Evolutionary conservation across 805 yeast genomes (phyloP), one percentile per base, ranked within the genome.

Genomic region (Candida ortonii): DNA sequence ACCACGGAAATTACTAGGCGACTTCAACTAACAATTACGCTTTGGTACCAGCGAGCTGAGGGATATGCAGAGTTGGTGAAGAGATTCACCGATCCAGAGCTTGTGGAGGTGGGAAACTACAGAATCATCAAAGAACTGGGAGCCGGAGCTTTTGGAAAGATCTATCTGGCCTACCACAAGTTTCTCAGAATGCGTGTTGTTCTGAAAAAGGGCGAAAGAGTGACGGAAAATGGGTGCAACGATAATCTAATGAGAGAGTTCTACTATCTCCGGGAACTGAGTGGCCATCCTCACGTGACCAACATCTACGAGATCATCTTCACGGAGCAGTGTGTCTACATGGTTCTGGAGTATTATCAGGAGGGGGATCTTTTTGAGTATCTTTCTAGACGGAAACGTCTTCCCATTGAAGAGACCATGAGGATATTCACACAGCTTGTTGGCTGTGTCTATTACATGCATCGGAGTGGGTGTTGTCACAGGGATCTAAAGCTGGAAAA

Each of bases 101-200:
- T 79, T 26, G 65, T 65, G 30, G 84, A 79, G 36, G 79, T 90
- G 9, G 97, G 98, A 1, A 86, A 84, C 58, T 90, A 90, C 53
- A 65, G 71, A 33, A 76, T 93, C 6, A 51, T 77, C 6, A 67
- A 78, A 38, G 84, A 80, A 45, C 81, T 90, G 15, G 97, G 97
- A 2, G 88, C 85, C 49, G 97, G 97, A 7, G 73, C 95, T 3
- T 90, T 88, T 68, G 97, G 97, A 7, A 84, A 84, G 52, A 95
- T 88, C 1, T 93, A 82, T 55, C 63, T 90, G 19, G 97, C 96
- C 2, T 67, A 68, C 22, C 97, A 90, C 52, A 71, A 71, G 33
- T 67, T 88, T 28, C 73, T 95, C 8, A 78, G 78, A 35, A 68
- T 77, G n/a, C 80, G 75, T 53, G 84, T 90, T 3, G 97, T 93